Evolutionary conservation across 345 rosid species (phyloP), one percentile per base, ranked within the genome.

Genomic region (Raphanus raphanistrum): DNA sequence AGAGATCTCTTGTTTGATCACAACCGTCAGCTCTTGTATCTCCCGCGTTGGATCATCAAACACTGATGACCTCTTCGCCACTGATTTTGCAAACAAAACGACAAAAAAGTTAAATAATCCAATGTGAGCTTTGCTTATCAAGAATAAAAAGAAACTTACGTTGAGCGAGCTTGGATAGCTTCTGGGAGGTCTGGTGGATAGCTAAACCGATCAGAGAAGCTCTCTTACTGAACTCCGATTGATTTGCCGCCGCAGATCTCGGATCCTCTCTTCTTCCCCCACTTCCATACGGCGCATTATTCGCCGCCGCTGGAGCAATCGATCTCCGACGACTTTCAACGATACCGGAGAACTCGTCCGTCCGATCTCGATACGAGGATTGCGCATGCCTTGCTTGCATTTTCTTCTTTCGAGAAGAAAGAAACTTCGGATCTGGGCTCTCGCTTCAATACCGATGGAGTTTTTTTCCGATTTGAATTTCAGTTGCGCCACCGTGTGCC

Each of bases 61-160:
- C 41, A 91, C 91, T 0, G 97, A 91, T 28, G 97, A 85, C 75
- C 90, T 85, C 89, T 91, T 91, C 29, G 97, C 97, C 79, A 91
- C 94, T 91, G 82, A 38, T 41, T 69, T 21, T n/a, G 8, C 67
- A 74, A 74, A 43, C 71, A 74, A 41, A 55, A 55, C 3, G 3
- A 10, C 35, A 32, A 21, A 21, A 21, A 21, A 60, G 63, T 74
- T 33, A 21, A 21, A 21, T 21, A 21, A 21, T 21, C 21, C 21
- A 21, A 21, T 21, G 21, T 21, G 21, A 21, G 21, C 21, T 21
- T 21, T 21, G 21, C 21, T 21, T 21, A 21, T 21, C 21, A 21
- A 21, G 21, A 21, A 33, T 35, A 35, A 35, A 28, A 12, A 43
- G 15, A 13, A 58, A 77, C 94, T 84, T 76, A 90, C 97, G 81